Base-by-base conservation (phyloP, 1,139 yeast species). In the Geotrichum aggregatum region DNA sequence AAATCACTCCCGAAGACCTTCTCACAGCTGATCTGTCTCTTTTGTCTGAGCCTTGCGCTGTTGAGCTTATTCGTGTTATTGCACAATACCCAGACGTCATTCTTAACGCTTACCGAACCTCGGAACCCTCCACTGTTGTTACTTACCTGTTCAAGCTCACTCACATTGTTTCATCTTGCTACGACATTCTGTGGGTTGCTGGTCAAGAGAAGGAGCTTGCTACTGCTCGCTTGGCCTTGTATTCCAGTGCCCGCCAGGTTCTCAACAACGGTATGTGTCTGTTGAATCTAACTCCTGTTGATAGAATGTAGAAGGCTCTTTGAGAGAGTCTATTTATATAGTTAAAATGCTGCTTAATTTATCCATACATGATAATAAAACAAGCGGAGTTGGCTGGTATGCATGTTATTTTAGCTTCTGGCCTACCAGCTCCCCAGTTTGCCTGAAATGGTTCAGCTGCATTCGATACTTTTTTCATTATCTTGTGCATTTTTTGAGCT, bases 141-240 rank as follows among this genome's bases (percentile, higher is more conserved):
- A 92, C 98, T 14, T 92, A 89, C 71, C 78, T 92, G 69, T 92
- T 94, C 80, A 85, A 79, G 71, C 78, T 92, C 65, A 82, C 98
- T 19, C 98, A 94, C 68, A 84, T 84, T 71, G 96, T 94, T 42
- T 91, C 98, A 13, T 87, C 94, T 36, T 87, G 97, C 73, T 92
- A 92, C 73, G 96, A 91, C 67, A 84, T 87, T 53, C 77, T 94
- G 70, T 89, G 98, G 96, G 98, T 94, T 61, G 88, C 96, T 59
- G 98, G 98, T 58, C 98, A 94, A 75, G 87, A 85, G 62, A 80
- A 80, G 66, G 89, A 87, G 52, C 76, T 92, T 66, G 95, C 98
- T 52, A 71, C 79, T 55, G 97, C 98, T 40, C 87, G 99, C 74
- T 76, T 92, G 72, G 97, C 98, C 3, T 79, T 94, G 63, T 94